Conservation (phyloP, 306 rosid genomes). For the Cucumis hystrix region DNA sequence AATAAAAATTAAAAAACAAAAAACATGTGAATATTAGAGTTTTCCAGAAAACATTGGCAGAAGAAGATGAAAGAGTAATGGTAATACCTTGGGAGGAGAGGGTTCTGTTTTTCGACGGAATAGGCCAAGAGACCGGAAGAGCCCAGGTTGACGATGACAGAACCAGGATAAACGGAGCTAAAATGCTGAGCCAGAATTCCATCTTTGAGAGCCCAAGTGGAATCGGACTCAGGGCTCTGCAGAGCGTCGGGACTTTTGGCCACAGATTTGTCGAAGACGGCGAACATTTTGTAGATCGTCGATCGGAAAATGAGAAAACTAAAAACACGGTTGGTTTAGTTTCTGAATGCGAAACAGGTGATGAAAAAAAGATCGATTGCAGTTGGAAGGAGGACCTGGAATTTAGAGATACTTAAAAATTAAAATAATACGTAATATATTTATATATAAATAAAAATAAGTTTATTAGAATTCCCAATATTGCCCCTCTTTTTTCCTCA, state of each 20-base stretch:
- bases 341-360: background rate
- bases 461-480: background rate
- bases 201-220: slow-evolving; percentile 61
- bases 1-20: no score
- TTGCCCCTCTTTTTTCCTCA: background rate
- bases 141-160: slow-evolving; percentile 65
- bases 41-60: background rate
- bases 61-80: background rate
- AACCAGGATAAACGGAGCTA: slow-evolving; percentile 40
- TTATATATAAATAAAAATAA: background rate
- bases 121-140: slow-evolving; percentile 48
- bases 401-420: background rate
- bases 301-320: slow-evolving; percentile 1
- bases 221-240: slow-evolving; percentile 39
- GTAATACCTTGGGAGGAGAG: slow-evolving; percentile 70
- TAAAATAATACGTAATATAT: background rate
- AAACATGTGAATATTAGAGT: background rate
- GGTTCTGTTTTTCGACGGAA: slow-evolving; percentile 54
- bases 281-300: slow-evolving; percentile 51
- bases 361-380: background rate
- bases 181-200: slow-evolving; percentile 52
- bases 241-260: slow-evolving; percentile 82
- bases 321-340: background rate
- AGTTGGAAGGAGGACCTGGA: background rate
- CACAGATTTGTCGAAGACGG: slow-evolving; percentile 77